A percentile compares a stretch with the other conserved stretches of the same genome.
phyloP scores from a whole-genome alignment of 2,329 filamentous ascomycete genomes.

The Berkeleyomyces basicola region DNA sequence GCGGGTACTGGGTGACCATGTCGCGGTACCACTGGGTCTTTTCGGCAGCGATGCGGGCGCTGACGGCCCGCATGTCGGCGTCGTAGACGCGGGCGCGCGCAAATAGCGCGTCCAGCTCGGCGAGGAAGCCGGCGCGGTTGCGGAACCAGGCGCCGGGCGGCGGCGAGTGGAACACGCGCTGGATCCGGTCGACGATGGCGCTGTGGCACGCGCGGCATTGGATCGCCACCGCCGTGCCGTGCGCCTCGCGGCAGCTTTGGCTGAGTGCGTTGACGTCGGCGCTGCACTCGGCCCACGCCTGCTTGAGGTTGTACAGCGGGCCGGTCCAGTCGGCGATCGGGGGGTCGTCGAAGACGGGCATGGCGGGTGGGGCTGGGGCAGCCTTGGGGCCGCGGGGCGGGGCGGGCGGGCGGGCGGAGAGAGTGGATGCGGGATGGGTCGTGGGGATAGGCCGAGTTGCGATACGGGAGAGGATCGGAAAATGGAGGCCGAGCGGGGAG shows the following conservation, averaged over 20 bases:
- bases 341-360: constrained; percentile 4
- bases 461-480: no score
- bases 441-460: no score
- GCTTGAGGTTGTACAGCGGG: constrained; percentile 12
- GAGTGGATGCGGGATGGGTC: no score
- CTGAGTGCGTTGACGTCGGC: constrained; percentile 28
- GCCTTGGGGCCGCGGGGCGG: not conserved
- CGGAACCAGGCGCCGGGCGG: constrained; percentile 30
- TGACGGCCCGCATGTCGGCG: constrained; percentile 29
- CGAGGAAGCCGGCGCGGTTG: constrained; percentile 30
- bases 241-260: constrained; percentile 26
- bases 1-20: constrained; percentile 25
- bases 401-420: no score
- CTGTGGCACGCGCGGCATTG: constrained; percentile 34
- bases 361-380: not conserved
- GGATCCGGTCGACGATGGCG: constrained; percentile 30
- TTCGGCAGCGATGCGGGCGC: constrained; percentile 33
- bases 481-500: no score
- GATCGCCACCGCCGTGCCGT: constrained; percentile 26
- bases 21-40: constrained; percentile 37
- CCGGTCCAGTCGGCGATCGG: constrained; percentile 14
- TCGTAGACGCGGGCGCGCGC: constrained; percentile 29
- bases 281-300: constrained; percentile 20
- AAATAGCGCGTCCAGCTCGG: constrained; percentile 33
- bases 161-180: constrained; percentile 19